Percentiles rank a stretch among this genome's conserved stretches.
Conservation (phyloP, 176 grass and related monocot genomes). For the Triticum timopheevii region DNA sequence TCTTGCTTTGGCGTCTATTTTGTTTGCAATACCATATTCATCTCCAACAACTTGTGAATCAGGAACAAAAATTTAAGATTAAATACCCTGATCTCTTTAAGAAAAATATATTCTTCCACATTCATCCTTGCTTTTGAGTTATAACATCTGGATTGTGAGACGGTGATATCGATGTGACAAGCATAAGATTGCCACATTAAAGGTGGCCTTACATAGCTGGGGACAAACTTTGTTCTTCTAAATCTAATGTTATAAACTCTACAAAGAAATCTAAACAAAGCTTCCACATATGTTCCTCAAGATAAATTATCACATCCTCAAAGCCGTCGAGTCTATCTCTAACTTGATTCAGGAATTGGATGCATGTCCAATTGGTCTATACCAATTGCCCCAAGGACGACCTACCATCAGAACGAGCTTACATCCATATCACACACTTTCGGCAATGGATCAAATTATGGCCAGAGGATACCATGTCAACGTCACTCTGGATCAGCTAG, state of each 20-base stretch:
- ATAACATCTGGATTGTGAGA: too few relatives aligned
- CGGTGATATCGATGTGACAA: background rate
- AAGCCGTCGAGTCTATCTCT: slow-evolving; percentile 25
- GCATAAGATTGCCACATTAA: slow-evolving; percentile 29
- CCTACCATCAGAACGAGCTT: slow-evolving; percentile 58
- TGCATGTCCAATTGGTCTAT: slow-evolving; percentile 45
- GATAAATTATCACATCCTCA: slow-evolving; percentile 26
- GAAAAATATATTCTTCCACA: too few relatives aligned
- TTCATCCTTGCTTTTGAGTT: too few relatives aligned
- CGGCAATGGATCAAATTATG: slow-evolving; percentile 62
- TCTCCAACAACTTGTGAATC: too few relatives aligned
- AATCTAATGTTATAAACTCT: slow-evolving; percentile 21
- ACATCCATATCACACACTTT: slow-evolving; percentile 67
- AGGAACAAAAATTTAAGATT: too few relatives aligned
- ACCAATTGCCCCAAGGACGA: slow-evolving; percentile 74
- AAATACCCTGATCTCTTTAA: too few relatives aligned
- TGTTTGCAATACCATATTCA: too few relatives aligned
- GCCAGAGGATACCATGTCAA: slow-evolving; percentile 33
- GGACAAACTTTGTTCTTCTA: slow-evolving; percentile 21
- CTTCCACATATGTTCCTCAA: slow-evolving; percentile 33
- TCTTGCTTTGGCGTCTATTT: too few relatives aligned
- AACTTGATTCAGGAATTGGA: slow-evolving; percentile 60
- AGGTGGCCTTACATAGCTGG: slow-evolving; percentile 18
- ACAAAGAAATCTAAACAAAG: slow-evolving; percentile 27
- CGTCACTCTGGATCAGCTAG: background rate